Base-by-base conservation (phyloP, 164 flowering plant genomes). In the Vitis riparia region DNA sequence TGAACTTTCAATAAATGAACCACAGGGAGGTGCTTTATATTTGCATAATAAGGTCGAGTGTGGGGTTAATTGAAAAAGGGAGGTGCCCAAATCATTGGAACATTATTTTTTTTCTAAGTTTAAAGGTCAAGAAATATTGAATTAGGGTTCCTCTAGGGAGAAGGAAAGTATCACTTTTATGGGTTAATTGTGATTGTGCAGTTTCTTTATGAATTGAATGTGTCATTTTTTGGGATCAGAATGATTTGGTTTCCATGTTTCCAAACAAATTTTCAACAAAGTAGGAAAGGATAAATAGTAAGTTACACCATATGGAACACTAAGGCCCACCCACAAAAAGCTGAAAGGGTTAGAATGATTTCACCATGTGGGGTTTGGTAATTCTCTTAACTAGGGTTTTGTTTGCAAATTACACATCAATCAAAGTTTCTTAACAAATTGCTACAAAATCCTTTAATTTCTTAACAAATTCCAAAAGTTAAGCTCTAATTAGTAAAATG, bases 131-230 rank as follows among this genome's bases (percentile, higher is more conserved):
- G 52, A 19, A 61, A 69, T 56, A 60, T 50, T 51, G 62, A 69
- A 30, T 11, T 61, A 32, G 69, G 71, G 23, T 82, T 79, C 23
- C 81, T 79, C 78, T 67, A 30, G 52, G 73, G 11, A 11, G 66
- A 79, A 79, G 82, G 68, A 77, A 82, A 71, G 85, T 70, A 82
- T 82, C 78, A 37, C 30, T 76, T 78, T 75, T 81, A 56, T 60
- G 59, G 59, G 50, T 63, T 67, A 55, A 63, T 2, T 74, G 59
- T 37, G 9, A 14, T 52, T 68, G 52, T 16, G 48, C 8, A 50
- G 68, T 57, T 63, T 16, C 51, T 44, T 53, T 59, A 17, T 72
- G 62, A 51, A 52, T 30, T 63, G 67, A 55, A 52, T 66, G 51
- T 37, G 37, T 51, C 57, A 55, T 66, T 65, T 74, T 52, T 67